These are phyloP conservation scores for Dryas alaskensis DNA, from an alignment of 306 rosid genomes.

Conservation along the genomic window DNA sequence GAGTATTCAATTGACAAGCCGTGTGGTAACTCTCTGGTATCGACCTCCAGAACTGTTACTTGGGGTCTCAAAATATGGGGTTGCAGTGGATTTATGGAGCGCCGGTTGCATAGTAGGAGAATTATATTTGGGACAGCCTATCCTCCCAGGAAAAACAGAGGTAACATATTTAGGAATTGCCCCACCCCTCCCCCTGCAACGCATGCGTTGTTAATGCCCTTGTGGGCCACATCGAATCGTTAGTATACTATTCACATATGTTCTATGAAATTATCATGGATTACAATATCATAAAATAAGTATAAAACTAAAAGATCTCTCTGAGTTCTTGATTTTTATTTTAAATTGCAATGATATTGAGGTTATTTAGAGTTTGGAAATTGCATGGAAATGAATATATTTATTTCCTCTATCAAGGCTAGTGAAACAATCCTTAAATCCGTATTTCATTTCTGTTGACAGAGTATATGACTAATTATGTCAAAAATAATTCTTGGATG, in stretches of 20 bases:
- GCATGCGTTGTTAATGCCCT: slow-evolving; percentile 12
- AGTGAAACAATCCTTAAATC: not conserved
- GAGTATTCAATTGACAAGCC: slow-evolving; percentile 70
- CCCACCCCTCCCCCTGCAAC: slow-evolving; percentile 1
- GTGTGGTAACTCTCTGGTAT: slow-evolving; percentile 96
- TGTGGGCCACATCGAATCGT: not conserved
- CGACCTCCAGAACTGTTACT: slow-evolving; percentile 96
- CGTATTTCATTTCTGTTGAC: not conserved
- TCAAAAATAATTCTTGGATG: not conserved
- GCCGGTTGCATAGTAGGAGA: slow-evolving; percentile 94
- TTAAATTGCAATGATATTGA: not conserved
- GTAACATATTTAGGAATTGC: slow-evolving; percentile 34
- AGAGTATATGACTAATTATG: not conserved
- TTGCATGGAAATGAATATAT: not conserved
- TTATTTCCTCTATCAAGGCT: not conserved
- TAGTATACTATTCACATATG: not conserved
- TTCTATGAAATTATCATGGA: not conserved
- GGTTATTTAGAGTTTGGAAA: not conserved
- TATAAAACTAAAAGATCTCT: not conserved
- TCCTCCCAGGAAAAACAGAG: slow-evolving; percentile 97
- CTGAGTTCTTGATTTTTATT: not conserved
- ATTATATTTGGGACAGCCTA: slow-evolving; percentile 79
- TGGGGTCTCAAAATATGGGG: slow-evolving; percentile 87
- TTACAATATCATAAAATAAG: not conserved
- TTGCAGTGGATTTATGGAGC: slow-evolving; percentile 94